Percentiles rank a stretch among this genome's conserved stretches.
Evolutionary conservation across 495 filamentous ascomycete genomes (phyloP).

Genomic region (Articulospora tetracladia): DNA sequence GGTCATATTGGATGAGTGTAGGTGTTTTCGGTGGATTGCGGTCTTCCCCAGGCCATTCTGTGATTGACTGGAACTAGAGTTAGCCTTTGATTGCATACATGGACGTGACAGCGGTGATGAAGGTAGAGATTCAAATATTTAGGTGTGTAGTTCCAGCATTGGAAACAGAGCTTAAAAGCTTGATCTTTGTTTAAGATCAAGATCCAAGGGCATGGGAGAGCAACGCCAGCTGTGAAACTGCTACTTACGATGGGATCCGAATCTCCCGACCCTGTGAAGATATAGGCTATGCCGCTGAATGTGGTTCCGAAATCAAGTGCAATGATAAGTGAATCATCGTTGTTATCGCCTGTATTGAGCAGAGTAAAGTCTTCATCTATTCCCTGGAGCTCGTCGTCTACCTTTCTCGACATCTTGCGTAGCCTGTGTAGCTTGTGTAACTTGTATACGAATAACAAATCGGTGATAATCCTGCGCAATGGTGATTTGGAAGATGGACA

Average conservation of each 20-base stretch:
- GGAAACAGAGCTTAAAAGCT: no score
- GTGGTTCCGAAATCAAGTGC: slow-evolving; percentile 31
- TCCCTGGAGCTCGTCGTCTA: background rate
- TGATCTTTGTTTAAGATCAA: no score
- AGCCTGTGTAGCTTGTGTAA: no score
- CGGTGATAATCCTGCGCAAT: no score
- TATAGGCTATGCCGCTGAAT: slow-evolving; percentile 25
- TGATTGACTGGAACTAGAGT: slow-evolving; percentile 2
- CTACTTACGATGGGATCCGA: slow-evolving; percentile 4
- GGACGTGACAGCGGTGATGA: background rate
- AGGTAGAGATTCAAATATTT: background rate
- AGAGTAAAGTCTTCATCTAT: background rate
- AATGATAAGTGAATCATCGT: slow-evolving; percentile 19
- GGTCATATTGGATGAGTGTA: slow-evolving; percentile 23
- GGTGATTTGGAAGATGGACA: no score
- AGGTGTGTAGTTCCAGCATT: no score
- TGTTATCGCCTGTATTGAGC: background rate
- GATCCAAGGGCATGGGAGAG: no score
- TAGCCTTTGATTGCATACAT: background rate
- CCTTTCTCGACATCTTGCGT: background rate
- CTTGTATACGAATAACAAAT: no score
- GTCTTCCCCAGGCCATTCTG: slow-evolving; percentile 16
- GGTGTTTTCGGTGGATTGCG: slow-evolving; percentile 21
- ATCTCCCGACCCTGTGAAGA: slow-evolving; percentile 17
- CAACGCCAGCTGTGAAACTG: background rate